phyloP scores from a whole-genome alignment of 805 yeast species.

The Kodamaea fukazawae region DNA sequence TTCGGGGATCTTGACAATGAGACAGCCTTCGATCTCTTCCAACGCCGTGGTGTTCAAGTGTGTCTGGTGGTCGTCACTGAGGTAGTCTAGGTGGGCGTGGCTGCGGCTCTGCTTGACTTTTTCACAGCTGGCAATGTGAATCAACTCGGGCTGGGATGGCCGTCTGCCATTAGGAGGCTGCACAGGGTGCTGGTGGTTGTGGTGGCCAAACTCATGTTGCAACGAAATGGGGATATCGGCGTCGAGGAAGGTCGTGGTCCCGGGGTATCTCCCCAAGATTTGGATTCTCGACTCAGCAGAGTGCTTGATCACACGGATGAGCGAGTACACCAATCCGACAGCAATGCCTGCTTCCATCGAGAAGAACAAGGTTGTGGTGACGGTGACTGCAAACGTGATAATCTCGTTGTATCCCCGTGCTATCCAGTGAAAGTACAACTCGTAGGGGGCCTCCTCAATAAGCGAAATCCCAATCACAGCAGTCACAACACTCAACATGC shows the following conservation, averaged over 20 bases:
- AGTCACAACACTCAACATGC: slow-evolving; percentile 77
- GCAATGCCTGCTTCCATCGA: slow-evolving; percentile 90
- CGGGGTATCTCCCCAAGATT: slow-evolving; percentile 61
- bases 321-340: slow-evolving; percentile 79
- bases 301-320: slow-evolving; percentile 75
- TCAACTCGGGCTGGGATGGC: slow-evolving; percentile 5
- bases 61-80: slow-evolving; percentile 34
- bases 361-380: slow-evolving; percentile 56
- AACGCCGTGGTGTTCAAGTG: slow-evolving; percentile 34
- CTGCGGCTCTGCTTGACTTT: slow-evolving; percentile 5
- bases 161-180: neutral
- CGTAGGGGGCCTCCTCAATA: slow-evolving; percentile 82
- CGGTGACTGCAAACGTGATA: slow-evolving; percentile 62
- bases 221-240: slow-evolving; percentile 31
- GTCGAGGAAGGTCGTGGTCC: slow-evolving; percentile 39
- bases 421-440: slow-evolving; percentile 66
- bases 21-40: slow-evolving; percentile 45
- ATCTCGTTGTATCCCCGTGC: slow-evolving; percentile 79
- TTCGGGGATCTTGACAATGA: slow-evolving; percentile 43
- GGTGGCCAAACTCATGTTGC: neutral
- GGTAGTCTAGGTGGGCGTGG: slow-evolving; percentile 24
- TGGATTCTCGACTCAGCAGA: slow-evolving; percentile 83
- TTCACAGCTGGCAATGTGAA: slow-evolving; percentile 8
- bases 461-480: slow-evolving; percentile 63
- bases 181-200: neutral